A percentile compares a stretch with the other conserved stretches of the same genome.
These are phyloP conservation scores for Ceratocystis colombiana DNA, from an alignment of 2,329 filamentous ascomycete species.

Conservation along the genomic window DNA sequence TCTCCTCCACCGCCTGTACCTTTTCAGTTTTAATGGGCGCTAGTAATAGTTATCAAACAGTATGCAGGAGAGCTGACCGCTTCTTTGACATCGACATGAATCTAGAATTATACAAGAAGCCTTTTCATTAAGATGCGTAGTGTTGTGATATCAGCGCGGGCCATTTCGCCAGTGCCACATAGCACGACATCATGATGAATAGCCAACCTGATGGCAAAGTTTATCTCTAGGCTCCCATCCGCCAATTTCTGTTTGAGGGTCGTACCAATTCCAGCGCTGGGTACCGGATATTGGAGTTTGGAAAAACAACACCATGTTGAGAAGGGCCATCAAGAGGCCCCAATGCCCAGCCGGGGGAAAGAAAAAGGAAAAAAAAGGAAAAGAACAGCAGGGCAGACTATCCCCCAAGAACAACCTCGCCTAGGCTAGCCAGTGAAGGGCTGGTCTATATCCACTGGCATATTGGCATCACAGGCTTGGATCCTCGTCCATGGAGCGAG, in stretches of 20 bases:
- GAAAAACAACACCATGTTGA: not conserved
- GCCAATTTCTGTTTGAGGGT: not conserved
- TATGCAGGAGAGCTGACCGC: not conserved
- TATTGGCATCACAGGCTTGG: not conserved
- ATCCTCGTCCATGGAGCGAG: not conserved
- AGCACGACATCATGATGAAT: not conserved
- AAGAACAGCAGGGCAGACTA: not conserved
- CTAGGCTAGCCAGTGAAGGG: not conserved
- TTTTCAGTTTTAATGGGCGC: not conserved
- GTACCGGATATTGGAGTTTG: not conserved
- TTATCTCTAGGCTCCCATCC: not conserved
- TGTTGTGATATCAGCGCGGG: constrained; percentile 5
- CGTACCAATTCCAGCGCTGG: not conserved
- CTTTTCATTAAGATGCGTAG: not conserved
- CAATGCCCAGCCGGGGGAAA: not conserved
- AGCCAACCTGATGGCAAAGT: not conserved
- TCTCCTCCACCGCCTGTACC: not conserved
- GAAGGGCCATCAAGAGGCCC: not conserved
- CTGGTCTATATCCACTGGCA: constrained; percentile 2
- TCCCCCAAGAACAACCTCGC: not conserved
- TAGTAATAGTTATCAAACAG: not conserved
- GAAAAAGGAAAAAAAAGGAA: not conserved
- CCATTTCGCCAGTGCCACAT: not conserved
- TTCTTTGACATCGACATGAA: not conserved
- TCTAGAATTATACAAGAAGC: constrained; percentile 2